Evolutionary conservation across 1,284 basidiomycete species (phyloP).

Genomic region (Fomes fomentarius): DNA sequence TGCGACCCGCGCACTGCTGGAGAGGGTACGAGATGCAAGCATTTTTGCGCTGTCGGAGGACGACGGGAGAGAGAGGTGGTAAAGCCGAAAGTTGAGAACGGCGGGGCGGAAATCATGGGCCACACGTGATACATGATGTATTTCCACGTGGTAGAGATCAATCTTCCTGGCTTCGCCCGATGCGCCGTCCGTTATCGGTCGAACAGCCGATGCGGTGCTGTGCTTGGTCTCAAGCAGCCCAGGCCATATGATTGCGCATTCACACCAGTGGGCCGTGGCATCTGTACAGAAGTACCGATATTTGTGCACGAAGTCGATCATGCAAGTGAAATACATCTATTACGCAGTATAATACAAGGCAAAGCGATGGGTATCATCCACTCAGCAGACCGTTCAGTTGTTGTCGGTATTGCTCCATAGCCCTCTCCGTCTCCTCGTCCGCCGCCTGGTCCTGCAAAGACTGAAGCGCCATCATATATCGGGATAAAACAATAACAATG

Average conservation of each 20-base stretch:
- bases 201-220: conserved; percentile 4
- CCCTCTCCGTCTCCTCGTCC: conserved; percentile 82
- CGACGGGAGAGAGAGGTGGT: conserved; percentile 27
- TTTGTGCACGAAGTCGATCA: no score
- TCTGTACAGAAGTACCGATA: no score
- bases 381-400: conserved; percentile 87
- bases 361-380: conserved; percentile 40
- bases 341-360: not conserved
- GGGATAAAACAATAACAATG: not conserved
- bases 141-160: conserved; percentile 27
- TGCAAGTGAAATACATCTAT: no score
- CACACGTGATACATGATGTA: conserved; percentile 34
- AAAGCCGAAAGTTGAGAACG: conserved; percentile 27
- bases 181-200: not conserved
- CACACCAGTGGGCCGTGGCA: no score
- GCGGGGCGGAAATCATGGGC: conserved; percentile 25
- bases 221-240: no score
- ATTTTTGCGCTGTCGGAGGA: conserved; percentile 43
- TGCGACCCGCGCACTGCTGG: conserved; percentile 56
- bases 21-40: conserved; percentile 60
- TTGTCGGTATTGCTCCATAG: conserved; percentile 86
- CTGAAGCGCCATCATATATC: conserved; percentile 38
- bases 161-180: conserved; percentile 17
- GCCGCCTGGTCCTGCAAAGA: conserved; percentile 60
- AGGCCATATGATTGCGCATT: no score